phyloP scores from a whole-genome alignment of 768 basidiomycete species.

The Boletellus emodensis region DNA sequence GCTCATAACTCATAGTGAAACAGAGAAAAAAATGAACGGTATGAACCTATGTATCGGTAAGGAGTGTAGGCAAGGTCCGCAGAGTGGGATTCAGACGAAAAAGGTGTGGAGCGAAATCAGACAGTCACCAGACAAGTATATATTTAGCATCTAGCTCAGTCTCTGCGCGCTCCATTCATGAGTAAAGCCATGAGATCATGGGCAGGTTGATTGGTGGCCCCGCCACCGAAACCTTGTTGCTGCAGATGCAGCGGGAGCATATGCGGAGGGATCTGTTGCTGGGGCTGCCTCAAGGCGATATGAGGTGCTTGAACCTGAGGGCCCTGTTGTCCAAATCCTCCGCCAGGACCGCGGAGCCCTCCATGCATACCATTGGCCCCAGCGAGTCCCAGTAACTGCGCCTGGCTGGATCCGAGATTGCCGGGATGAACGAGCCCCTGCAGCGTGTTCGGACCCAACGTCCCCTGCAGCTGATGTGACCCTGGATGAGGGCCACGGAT shows the following conservation, averaged over 20 bases:
- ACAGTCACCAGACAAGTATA: slow-evolving; percentile 9
- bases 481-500: slow-evolving; percentile 50
- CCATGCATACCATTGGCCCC: slow-evolving; percentile 44
- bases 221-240: slow-evolving; percentile 48
- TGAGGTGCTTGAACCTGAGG: slow-evolving; percentile 31
- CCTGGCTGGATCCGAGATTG: slow-evolving; percentile 50
- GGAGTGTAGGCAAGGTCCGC: slow-evolving; percentile 28
- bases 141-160: slow-evolving; percentile 39
- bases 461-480: slow-evolving; percentile 46
- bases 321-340: slow-evolving; percentile 36
- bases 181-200: slow-evolving; percentile 82
- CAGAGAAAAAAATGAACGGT: slow-evolving; percentile 21
- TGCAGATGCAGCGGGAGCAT: slow-evolving; percentile 56
- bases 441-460: slow-evolving; percentile 46
- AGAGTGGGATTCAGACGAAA: slow-evolving; percentile 9
- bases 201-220: slow-evolving; percentile 50
- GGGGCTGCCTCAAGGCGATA: slow-evolving; percentile 29
- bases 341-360: slow-evolving; percentile 45
- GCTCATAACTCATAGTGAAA: slow-evolving; percentile 25
- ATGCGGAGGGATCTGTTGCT: slow-evolving; percentile 55
- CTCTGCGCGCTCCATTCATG: slow-evolving; percentile 67
- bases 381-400: slow-evolving; percentile 42
- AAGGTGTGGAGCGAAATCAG: slow-evolving; percentile 9
- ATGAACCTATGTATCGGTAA: slow-evolving; percentile 33
- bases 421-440: slow-evolving; percentile 49